Base-by-base conservation (phyloP, 345 rosid species). In the Euphorbia tirucalli region DNA sequence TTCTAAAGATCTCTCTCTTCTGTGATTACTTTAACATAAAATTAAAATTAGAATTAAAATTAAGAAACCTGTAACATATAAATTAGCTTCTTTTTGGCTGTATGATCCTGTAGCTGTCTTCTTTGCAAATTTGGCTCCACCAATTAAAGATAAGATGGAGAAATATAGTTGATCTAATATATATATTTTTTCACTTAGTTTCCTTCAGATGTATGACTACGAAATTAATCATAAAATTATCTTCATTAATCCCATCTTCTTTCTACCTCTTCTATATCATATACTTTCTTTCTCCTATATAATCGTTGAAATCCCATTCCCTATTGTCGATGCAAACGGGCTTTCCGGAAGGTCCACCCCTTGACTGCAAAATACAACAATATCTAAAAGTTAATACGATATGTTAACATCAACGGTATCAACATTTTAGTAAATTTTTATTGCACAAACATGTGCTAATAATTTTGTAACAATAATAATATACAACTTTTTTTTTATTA, bases 321-420 rank as follows among this genome's bases (percentile, higher is more conserved):
- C 83, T 28, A 79, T 75, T 16, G 83, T 71, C 69, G 89, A 73
- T 54, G 97, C 88, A 78, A 95, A 95, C 1, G 97, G 97, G 84
- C 96, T 92, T 72, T 95, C 97, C 0, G 99, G 99, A 76, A 92
- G 92, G 70, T 89, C 78, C 35, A 85, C 69, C 74, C 86, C 92
- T 72, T 85, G 88, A 79, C 78, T 85, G 83, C 89, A 46, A 35
- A 35, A 35, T 35, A 35, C 39, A 35, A 35, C 4, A 3, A 35
- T 35, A 35, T 35, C 7, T 35, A 35, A 35, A 35, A 35, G 39
- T 3, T 7, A 35, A 7, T 3, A 35, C 7, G 39, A 7, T 35
- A 7, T n/a, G n/a, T n/a, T n/a, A n/a, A n/a, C n/a, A n/a, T n/a
- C n/a, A n/a, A n/a, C n/a, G n/a, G n/a, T n/a, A n/a, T n/a, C n/a